Evolutionary conservation across 1,284 basidiomycete genomes (phyloP).

Genomic region (Irpex rosettiformis): DNA sequence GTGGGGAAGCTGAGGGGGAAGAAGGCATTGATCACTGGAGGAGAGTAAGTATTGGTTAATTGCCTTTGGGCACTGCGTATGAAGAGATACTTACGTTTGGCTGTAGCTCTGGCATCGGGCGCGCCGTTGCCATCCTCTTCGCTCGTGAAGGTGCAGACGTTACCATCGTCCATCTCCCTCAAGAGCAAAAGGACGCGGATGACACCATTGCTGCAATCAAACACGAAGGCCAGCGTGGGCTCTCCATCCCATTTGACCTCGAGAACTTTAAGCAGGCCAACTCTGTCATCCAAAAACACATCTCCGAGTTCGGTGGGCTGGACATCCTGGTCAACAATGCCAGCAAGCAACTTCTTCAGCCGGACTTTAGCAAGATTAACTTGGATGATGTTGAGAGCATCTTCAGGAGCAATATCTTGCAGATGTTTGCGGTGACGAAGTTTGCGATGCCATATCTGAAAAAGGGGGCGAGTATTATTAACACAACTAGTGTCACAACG

Average conservation of each 20-base stretch:
- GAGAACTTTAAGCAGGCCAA: constrained; percentile 34
- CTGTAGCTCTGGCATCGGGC: constrained; percentile 53
- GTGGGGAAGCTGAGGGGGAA: constrained; percentile 53
- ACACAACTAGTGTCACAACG: constrained; percentile 60
- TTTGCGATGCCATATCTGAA: constrained; percentile 58
- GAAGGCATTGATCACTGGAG: constrained; percentile 55
- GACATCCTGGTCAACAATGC: constrained; percentile 67
- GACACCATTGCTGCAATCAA: constrained; percentile 45
- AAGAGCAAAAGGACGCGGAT: constrained; percentile 56
- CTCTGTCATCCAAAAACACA: constrained; percentile 44
- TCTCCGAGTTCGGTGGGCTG: constrained; percentile 45
- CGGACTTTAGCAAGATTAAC: constrained; percentile 44
- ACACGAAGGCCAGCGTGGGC: constrained; percentile 36
- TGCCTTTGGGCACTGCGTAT: too few relatives aligned
- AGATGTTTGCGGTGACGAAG: constrained; percentile 54
- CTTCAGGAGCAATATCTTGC: constrained; percentile 54
- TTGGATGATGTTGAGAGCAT: constrained; percentile 49
- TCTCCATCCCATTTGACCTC: constrained; percentile 47
- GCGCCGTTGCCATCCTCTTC: constrained; percentile 56
- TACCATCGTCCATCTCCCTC: constrained; percentile 60
- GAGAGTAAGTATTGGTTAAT: constrained; percentile 24
- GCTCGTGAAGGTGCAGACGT: constrained; percentile 64
- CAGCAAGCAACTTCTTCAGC: constrained; percentile 44
- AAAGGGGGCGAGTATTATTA: constrained; percentile 59
- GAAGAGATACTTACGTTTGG: too few relatives aligned